Conservation (phyloP, 768 basidiomycete genomes). For the Tylopilus rubrobrunneus region DNA sequence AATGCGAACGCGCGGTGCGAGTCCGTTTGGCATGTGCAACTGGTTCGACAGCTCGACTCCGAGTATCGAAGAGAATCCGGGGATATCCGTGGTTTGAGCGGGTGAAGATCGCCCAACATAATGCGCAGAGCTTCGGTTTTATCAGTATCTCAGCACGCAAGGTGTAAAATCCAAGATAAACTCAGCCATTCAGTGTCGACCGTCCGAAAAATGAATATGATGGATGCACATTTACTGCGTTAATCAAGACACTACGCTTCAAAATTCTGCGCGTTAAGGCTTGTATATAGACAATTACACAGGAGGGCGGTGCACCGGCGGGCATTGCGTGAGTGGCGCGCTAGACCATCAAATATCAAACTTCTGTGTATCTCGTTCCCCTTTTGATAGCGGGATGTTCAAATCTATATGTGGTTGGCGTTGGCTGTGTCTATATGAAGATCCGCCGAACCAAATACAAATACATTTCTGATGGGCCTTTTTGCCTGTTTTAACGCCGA, state of each 20-base stretch:
- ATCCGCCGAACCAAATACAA: not conserved
- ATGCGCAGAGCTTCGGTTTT: too few relatives aligned
- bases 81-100: not conserved
- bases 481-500: not conserved
- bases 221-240: not conserved
- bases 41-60: too few relatives aligned
- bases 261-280: not conserved
- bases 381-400: not conserved
- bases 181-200: too few relatives aligned
- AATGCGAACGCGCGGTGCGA: too few relatives aligned
- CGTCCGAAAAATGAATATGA: not conserved
- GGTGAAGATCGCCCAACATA: not conserved
- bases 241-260: not conserved
- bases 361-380: not conserved
- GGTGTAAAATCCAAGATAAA: not conserved
- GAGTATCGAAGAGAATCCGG: too few relatives aligned
- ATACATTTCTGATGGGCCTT: not conserved
- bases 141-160: not conserved
- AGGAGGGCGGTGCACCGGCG: not conserved
- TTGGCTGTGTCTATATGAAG: not conserved
- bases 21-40: too few relatives aligned
- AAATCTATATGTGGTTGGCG: too few relatives aligned
- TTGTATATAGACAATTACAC: too few relatives aligned
- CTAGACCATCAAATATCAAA: not conserved
- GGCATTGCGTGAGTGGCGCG: not conserved